Conservation (phyloP, 139 green algal species). For the Trebouxia sp. region DNA sequence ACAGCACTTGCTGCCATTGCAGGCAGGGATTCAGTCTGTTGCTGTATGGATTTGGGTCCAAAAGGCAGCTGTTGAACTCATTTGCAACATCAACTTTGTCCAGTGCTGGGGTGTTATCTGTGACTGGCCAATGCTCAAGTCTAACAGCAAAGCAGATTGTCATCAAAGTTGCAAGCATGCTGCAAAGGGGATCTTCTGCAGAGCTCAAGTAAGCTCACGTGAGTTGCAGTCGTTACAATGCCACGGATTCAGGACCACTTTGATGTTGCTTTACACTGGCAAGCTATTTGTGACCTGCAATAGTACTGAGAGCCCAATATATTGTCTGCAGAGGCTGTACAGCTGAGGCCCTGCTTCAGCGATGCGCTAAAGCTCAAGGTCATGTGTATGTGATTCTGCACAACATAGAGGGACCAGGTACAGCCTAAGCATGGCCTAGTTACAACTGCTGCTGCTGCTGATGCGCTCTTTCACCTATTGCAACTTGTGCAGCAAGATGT, state of each 20-base stretch:
- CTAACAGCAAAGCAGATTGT: conserved; percentile 56
- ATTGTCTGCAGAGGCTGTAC: neutral
- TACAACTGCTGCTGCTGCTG: neutral
- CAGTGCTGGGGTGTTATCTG: conserved; percentile 48
- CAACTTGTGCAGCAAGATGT: neutral
- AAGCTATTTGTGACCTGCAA: neutral
- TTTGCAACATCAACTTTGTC: conserved; percentile 59
- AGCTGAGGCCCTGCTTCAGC: neutral
- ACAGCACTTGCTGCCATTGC: neutral
- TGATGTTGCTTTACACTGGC: neutral
- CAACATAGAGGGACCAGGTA: conserved; percentile 85
- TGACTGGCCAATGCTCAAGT: conserved; percentile 55
- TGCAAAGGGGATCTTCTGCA: neutral
- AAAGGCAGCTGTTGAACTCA: conserved; percentile 67
- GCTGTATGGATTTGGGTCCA: conserved; percentile 88
- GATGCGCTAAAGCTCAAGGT: neutral
- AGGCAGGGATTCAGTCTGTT: conserved; percentile 70
- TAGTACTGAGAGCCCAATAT: neutral
- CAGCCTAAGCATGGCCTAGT: too few relatives aligned
- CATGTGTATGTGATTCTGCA: conserved; percentile 81
- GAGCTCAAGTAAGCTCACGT: conserved; percentile 8
- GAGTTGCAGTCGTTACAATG: too few relatives aligned
- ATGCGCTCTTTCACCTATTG: neutral
- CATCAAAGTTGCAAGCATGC: conserved; percentile 24
- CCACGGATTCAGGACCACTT: too few relatives aligned